Percentiles rank a stretch among this genome's conserved stretches.
Conservation (phyloP, 306 rosid genomes). For the Trichosanthes truncata region DNA sequence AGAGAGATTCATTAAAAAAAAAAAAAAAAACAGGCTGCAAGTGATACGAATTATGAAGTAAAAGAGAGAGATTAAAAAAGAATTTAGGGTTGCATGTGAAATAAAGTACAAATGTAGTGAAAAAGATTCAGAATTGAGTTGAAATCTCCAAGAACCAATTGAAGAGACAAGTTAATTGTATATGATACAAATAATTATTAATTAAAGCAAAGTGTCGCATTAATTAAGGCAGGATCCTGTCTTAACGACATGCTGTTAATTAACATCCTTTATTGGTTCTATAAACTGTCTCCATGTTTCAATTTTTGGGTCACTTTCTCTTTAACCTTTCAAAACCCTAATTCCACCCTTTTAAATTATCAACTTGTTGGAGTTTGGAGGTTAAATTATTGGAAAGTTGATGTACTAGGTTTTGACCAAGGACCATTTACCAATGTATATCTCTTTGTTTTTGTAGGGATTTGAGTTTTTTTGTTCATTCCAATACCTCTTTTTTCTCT, state of each 20-base stretch:
- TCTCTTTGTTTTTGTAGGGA: not conserved
- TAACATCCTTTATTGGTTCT: slow-evolving; percentile 5
- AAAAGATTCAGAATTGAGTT: not conserved
- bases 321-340: not conserved
- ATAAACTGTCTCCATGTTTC: not conserved
- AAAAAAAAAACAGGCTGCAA: not conserved
- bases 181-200: not conserved
- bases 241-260: slow-evolving; percentile 1
- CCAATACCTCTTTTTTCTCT: not conserved
- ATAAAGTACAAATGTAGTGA: not conserved
- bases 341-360: not conserved
- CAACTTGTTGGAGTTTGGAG: not conserved
- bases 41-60: not conserved
- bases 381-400: not conserved
- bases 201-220: not conserved
- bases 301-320: not conserved
- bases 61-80: not conserved
- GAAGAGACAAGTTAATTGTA: not conserved
- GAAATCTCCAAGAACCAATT: not conserved
- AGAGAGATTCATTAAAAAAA: too few species aligned
- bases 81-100: not conserved
- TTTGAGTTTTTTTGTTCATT: not conserved
- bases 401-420: slow-evolving; percentile 5
- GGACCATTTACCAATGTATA: not conserved
- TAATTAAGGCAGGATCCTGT: slow-evolving; percentile 12